Evolutionary conservation across 2,329 filamentous ascomycete species (phyloP), one percentile per base, ranked within the genome.

Genomic region (Bipolaris gigantea): DNA sequence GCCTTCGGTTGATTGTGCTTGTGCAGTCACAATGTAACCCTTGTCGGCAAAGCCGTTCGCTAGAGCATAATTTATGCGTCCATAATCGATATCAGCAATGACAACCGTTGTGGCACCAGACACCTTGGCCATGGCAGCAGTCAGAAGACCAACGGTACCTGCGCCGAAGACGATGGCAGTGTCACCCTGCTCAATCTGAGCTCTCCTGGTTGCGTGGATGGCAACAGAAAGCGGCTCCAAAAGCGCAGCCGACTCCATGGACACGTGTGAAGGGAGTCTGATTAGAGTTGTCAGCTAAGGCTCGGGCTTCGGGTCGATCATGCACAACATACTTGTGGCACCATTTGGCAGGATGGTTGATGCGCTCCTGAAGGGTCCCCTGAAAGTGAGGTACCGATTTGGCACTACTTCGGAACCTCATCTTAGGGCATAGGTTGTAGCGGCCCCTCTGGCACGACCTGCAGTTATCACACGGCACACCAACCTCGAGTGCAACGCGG

Each of bases 81-180:
- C 73, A 48, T 65, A 66, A 44, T 76, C 73, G 36, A 76, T 71
- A 50, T 76, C 74, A 32, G 73, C 74, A 50, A 76, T 75, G 11
- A 75, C 64, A 3, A 76, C 73, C 2, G 70, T 75, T 10, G 72
- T 74, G n/a, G 74, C 73, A 30, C 74, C 74, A 50, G 70, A 75
- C 45, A 75, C 57, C 56, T 72, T 75, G 15, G 74, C 73, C 73
- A 76, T 75, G 13, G 73, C 73, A 40, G 74, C 73, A 35, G 69
- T 70, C 49, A 76, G 61, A 21, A 76, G 59, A 10, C 74, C 74
- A 48, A 76, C 73, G 2, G 91, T 90, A 0, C 91, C 92, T 3
- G 90, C 90, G 41, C 91, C 91, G 79, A 95, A 93, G 19, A 96
- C 86, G 3, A 95, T 87, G 15, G 92, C 89, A 6, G 83, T 85